Evolutionary conservation across 352 stramenopile species (phyloP), one percentile per base, ranked within the genome.

Genomic region (Sclerospora graminicola): DNA sequence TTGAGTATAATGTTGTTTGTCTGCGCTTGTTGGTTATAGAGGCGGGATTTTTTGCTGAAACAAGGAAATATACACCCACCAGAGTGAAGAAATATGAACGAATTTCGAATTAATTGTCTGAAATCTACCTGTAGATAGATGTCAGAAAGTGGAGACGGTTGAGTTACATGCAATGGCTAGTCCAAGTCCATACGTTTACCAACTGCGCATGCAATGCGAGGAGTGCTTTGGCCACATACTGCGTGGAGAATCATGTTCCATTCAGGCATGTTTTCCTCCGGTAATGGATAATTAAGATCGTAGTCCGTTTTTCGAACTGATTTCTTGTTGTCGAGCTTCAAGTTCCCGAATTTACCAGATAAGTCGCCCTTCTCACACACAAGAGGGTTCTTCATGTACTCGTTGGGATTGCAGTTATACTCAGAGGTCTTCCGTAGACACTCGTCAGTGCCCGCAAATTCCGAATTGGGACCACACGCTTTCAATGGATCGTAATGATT

Each of bases 401-500:
- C 54, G n/a, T 51, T 33, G 0, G 54, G 52, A 4, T 50, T 78
- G 50, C 73, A 83, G 14, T 36, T 40, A 45, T 82, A 82, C 20
- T 39, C 19, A 1, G 63, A 42, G 6, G 50, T 70, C 41, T 72
- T 64, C 23, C 45, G 24, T 26, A 53, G 30, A 30, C 69, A 82
- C 26, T 66, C 61, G 19, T 50, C 35, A 10, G 69, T 70, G 20
- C 45, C 60, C 0, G 52, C 57, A 39, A 63, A 65, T 41, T 82
- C 66, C 1, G 72, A 84, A 47, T 66, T 70, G 28, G 67, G 57
- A 2, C 69, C 69, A 13, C 69, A 80, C 1, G 69, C 65, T n/a
- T 61, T 59, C 15, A 69, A 45, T 11, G 66, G 72, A 40, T 82
- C 69, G 50, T 81, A 82, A 54, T 77, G 66, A 55, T 81, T 82